Evolutionary conservation across 352 stramenopile genomes (phyloP).

Genomic region (Globisporangium lucens): DNA sequence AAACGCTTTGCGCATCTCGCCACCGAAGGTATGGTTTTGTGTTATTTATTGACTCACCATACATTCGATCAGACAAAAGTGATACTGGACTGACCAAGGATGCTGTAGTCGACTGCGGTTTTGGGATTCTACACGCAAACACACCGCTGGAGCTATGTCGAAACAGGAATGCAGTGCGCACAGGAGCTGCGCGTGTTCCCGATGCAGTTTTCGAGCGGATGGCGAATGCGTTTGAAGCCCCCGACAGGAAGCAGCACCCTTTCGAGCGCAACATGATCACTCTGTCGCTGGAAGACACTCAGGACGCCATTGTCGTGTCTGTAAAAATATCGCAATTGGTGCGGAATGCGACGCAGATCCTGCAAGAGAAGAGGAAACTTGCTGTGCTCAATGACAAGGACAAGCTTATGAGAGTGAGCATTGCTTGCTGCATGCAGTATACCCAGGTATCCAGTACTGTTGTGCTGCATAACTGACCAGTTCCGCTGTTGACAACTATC

Average conservation of each 20-base stretch:
- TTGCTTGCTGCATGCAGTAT: neutral
- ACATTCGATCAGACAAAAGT: neutral
- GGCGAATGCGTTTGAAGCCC: conserved; percentile 42
- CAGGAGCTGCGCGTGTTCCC: conserved; percentile 28
- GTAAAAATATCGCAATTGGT: neutral
- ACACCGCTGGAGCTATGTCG: conserved; percentile 27
- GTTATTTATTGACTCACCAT: no score
- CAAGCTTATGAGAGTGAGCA: neutral
- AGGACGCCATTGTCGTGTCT: neutral
- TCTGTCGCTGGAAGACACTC: neutral
- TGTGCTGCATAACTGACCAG: neutral
- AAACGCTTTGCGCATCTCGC: conserved; percentile 68
- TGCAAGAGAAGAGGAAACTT: neutral
- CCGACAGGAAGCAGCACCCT: conserved; percentile 14
- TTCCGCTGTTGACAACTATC: neutral
- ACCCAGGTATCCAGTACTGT: no score
- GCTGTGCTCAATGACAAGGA: neutral
- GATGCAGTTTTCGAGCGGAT: conserved; percentile 47
- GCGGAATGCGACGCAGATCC: neutral
- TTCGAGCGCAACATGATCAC: conserved; percentile 37
- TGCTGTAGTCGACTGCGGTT: conserved; percentile 31
- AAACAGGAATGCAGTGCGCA: conserved; percentile 37
- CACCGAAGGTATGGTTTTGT: conserved; percentile 27
- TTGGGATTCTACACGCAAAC: conserved; percentile 43
- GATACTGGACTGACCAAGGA: neutral